These are phyloP conservation scores for Casuarina glauca DNA, from an alignment of 306 rosid genomes.

Conservation along the genomic window DNA sequence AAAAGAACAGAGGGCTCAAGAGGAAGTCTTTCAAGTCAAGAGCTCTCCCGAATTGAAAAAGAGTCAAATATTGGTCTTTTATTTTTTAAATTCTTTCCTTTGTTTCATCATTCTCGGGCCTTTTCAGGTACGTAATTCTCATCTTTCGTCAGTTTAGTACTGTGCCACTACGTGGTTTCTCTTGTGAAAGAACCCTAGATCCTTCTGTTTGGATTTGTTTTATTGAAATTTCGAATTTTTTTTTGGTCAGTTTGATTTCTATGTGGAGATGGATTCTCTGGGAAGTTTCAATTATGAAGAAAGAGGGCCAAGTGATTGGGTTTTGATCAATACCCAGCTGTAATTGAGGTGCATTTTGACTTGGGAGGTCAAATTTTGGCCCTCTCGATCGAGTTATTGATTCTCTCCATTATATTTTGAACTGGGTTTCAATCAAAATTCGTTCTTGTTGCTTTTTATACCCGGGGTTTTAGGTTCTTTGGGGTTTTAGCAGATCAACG, in stretches of 20 bases:
- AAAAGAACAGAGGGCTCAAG: not conserved
- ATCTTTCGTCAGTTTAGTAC: slow-evolving; percentile 3
- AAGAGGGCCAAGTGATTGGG: slow-evolving; percentile 1
- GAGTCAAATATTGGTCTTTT: slow-evolving; percentile 33
- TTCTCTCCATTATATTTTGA: slow-evolving; percentile 4
- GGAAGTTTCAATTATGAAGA: slow-evolving; percentile 29
- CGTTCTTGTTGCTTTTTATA: slow-evolving; percentile 8
- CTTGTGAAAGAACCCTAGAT: slow-evolving; percentile 49
- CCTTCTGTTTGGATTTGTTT: slow-evolving; percentile 19
- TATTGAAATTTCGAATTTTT: not conserved
- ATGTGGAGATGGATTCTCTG: not conserved
- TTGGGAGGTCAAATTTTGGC: slow-evolving; percentile 22
- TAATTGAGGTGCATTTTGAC: slow-evolving; percentile 16
- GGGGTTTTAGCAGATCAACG: slow-evolving; percentile 28
- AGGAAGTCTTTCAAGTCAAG: not conserved
- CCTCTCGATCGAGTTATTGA: slow-evolving; percentile 14
- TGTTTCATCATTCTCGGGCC: slow-evolving; percentile 10
- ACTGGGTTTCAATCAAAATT: slow-evolving; percentile 18
- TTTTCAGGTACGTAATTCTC: slow-evolving; percentile 47
- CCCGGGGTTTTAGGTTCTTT: slow-evolving; percentile 37
- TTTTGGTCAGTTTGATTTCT: slow-evolving; percentile 26
- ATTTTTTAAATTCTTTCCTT: slow-evolving; percentile 13
- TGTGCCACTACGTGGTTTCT: slow-evolving; percentile 20
- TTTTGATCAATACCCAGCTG: slow-evolving; percentile 3
- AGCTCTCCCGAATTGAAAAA: not conserved